phyloP scores from a whole-genome alignment of 2,329 filamentous ascomycete genomes.

The Botrytis tulipae region DNA sequence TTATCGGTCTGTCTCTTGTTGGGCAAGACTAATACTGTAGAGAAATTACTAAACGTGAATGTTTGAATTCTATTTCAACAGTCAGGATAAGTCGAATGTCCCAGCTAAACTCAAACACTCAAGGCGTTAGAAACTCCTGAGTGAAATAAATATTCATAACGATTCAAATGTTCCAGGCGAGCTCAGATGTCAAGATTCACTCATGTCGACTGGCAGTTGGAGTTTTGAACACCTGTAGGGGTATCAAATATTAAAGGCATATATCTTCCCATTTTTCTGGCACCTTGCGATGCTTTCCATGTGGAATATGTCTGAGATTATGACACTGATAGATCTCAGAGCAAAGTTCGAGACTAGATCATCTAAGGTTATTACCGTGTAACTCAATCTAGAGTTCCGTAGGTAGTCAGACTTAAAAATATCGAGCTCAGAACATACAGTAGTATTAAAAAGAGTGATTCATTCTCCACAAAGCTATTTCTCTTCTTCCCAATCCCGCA shows the following conservation, averaged over 20 bases:
- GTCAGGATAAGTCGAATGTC: background rate
- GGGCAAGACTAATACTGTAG: no score
- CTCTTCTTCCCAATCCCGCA: no score
- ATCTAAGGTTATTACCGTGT: background rate
- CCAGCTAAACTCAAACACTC: background rate
- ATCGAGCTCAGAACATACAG: background rate
- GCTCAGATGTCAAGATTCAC: background rate
- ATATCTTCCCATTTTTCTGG: no score
- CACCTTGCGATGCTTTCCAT: background rate
- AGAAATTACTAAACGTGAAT: background rate
- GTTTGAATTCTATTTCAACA: background rate
- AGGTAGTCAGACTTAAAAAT: background rate
- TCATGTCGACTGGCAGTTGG: background rate
- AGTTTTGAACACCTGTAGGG: background rate
- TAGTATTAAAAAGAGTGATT: background rate
- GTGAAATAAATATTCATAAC: fast-evolving
- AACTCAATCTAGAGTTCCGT: no score
- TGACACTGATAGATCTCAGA: background rate
- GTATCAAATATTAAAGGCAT: background rate
- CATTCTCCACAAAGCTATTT: no score
- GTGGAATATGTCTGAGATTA: fast-evolving
- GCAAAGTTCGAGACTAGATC: background rate
- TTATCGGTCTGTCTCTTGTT: no score
- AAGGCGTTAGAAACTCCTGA: background rate
- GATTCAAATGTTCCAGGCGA: background rate